These are phyloP conservation scores for Edaphochlamys debaryana DNA, from an alignment of 139 green algal genomes.

Conservation along the genomic window DNA sequence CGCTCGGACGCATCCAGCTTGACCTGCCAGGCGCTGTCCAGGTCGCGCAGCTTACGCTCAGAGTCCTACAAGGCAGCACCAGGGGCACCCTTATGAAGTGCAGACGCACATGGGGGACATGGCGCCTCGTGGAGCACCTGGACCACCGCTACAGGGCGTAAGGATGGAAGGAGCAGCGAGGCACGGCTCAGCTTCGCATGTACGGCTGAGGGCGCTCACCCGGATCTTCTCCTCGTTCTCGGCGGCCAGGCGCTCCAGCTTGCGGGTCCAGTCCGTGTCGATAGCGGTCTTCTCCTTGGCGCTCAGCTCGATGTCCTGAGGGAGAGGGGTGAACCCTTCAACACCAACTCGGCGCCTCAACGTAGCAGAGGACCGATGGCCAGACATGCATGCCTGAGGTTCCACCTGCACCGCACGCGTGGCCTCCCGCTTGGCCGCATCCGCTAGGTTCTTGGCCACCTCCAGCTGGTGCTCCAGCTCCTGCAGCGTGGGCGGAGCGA, in stretches of 20 bases:
- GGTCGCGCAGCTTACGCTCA: constrained; percentile 11
- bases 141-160: no score
- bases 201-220: no score
- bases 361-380: no score
- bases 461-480: constrained; percentile 35
- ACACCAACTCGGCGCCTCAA: no score
- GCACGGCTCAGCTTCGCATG: not conserved
- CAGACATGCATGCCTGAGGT: no score
- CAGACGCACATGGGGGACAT: no score
- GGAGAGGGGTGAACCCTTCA: no score
- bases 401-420: constrained; percentile 7
- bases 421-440: constrained; percentile 33
- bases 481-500: no score
- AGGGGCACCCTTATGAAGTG: no score
- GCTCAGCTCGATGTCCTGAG: constrained; percentile 1
- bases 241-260: not conserved
- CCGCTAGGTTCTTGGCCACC: constrained; percentile 20
- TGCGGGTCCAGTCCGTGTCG: constrained; percentile 22
- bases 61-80: constrained; percentile 7
- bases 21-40: constrained; percentile 4
- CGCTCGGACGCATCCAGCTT: constrained; percentile 33
- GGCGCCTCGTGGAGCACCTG: no score
- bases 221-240: constrained; percentile 5
- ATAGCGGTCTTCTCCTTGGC: constrained; percentile 35
- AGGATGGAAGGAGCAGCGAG: no score